phyloP scores from a whole-genome alignment of 2,329 filamentous ascomycete species.

The Elsinoe ampelina region DNA sequence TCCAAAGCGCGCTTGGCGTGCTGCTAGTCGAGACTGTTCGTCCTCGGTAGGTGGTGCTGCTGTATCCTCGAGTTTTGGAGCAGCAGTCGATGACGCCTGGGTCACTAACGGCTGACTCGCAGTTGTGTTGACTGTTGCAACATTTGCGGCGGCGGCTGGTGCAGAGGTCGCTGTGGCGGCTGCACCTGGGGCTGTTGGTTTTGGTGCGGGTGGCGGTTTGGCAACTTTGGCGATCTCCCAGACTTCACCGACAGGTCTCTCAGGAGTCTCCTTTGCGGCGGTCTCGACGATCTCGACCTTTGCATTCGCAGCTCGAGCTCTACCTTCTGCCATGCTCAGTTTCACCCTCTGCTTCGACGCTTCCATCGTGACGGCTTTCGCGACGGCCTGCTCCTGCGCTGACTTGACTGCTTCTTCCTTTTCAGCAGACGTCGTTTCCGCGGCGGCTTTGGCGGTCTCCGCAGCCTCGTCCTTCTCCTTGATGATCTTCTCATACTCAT shows the following conservation, averaged over 20 bases:
- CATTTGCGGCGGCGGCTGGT: not conserved
- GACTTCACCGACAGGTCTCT: slow-evolving; percentile 74
- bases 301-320: slow-evolving; percentile 61
- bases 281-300: slow-evolving; percentile 72
- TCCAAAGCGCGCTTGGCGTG: slow-evolving; percentile 23
- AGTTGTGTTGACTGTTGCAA: not conserved
- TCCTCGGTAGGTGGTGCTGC: not conserved
- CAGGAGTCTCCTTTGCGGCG: slow-evolving; percentile 75
- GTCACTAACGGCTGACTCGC: not conserved
- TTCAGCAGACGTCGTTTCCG: not conserved
- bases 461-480: slow-evolving; percentile 20
- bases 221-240: slow-evolving; percentile 70
- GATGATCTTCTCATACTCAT: slow-evolving; percentile 24
- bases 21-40: slow-evolving; percentile 19
- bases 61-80: slow-evolving; percentile 9
- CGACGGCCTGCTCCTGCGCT: slow-evolving; percentile 23
- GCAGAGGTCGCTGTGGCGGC: slow-evolving; percentile 14
- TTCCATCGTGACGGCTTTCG: slow-evolving; percentile 22
- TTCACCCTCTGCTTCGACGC: slow-evolving; percentile 46
- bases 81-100: not conserved
- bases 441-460: slow-evolving; percentile 29
- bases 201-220: slow-evolving; percentile 22
- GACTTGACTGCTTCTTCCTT: slow-evolving; percentile 17
- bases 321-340: slow-evolving; percentile 42
- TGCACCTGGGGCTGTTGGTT: slow-evolving; percentile 17